Conservation (phyloP, 73 alveolate species). For the Tetrahymena thermophila region DNA sequence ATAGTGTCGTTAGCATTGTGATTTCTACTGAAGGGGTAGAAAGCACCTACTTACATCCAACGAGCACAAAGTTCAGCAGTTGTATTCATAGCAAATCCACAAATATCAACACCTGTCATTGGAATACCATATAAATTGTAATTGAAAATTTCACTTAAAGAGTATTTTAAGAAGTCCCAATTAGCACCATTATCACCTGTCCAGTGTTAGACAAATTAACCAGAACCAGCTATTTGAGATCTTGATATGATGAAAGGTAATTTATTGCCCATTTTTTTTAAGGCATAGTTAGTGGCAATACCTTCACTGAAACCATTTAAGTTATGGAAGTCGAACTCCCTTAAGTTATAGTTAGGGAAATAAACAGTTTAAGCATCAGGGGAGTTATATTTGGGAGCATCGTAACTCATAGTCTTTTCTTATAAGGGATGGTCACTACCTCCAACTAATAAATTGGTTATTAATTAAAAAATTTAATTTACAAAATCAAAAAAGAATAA, state of each 20-base stretch:
- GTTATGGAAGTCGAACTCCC: slow-evolving; percentile 27
- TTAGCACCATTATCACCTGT: slow-evolving; percentile 68
- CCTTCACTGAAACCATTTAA: slow-evolving; percentile 25
- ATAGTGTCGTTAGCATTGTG: slow-evolving; percentile 47
- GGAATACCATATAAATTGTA: slow-evolving; percentile 91
- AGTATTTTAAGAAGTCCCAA: slow-evolving; percentile 64
- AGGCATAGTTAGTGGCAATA: slow-evolving; percentile 26
- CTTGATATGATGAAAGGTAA: slow-evolving; percentile 26
- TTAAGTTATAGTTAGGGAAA: not conserved
- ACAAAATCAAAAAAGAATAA: slow-evolving; percentile 51
- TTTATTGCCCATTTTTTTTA: slow-evolving; percentile 14
- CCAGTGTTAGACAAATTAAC: slow-evolving; percentile 79
- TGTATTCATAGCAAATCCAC: slow-evolving; percentile 72
- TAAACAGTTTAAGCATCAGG: slow-evolving; percentile 10
- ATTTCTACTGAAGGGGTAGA: slow-evolving; percentile 80
- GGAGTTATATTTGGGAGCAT: slow-evolving; percentile 5
- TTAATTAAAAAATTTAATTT: not conserved
- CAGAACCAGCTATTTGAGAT: slow-evolving; percentile 41
- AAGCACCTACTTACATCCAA: slow-evolving; percentile 79
- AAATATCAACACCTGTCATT: slow-evolving; percentile 79
- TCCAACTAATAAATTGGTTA: slow-evolving; percentile 53
- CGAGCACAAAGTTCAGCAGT: slow-evolving; percentile 77
- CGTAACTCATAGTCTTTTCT: slow-evolving; percentile 52
- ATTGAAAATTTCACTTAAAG: slow-evolving; percentile 74
- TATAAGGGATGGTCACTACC: slow-evolving; percentile 29